These are phyloP conservation scores for Calocera viscosa DNA, from an alignment of 768 basidiomycete genomes.

Conservation along the genomic window DNA sequence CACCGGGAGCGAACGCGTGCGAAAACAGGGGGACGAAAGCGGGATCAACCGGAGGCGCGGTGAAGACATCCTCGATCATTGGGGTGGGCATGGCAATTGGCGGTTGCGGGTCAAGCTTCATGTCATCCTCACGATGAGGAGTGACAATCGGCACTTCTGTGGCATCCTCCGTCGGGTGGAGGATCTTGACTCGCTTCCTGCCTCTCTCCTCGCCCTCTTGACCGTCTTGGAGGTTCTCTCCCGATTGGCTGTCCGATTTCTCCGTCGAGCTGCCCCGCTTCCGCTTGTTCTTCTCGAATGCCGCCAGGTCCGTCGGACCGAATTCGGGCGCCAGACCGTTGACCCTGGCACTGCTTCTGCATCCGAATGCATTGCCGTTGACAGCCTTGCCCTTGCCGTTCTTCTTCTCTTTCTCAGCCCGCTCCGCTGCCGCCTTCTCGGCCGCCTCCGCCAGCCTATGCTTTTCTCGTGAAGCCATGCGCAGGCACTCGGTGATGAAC, in stretches of 20 bases:
- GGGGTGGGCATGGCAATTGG: not conserved
- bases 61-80: not conserved
- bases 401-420: conserved; percentile 27
- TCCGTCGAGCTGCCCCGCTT: not conserved
- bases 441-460: conserved; percentile 23
- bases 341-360: conserved; percentile 61
- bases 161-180: not conserved
- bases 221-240: not conserved
- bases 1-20: not conserved
- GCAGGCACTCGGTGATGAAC: conserved; percentile 70
- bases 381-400: conserved; percentile 29
- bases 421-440: conserved; percentile 22
- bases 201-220: not conserved
- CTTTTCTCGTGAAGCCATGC: conserved; percentile 65
- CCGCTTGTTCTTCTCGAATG: conserved; percentile 39
- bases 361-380: conserved; percentile 29
- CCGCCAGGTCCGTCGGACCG: conserved; percentile 54
- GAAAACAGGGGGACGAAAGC: not conserved
- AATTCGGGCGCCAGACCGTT: conserved; percentile 50
- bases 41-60: not conserved
- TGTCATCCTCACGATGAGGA: not conserved
- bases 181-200: conserved; percentile 1
- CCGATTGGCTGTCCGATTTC: not conserved
- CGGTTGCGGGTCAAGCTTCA: not conserved
- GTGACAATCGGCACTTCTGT: not conserved